Evolutionary conservation across 345 rosid species (phyloP).

Genomic region (Mallotus nudiflorus): DNA sequence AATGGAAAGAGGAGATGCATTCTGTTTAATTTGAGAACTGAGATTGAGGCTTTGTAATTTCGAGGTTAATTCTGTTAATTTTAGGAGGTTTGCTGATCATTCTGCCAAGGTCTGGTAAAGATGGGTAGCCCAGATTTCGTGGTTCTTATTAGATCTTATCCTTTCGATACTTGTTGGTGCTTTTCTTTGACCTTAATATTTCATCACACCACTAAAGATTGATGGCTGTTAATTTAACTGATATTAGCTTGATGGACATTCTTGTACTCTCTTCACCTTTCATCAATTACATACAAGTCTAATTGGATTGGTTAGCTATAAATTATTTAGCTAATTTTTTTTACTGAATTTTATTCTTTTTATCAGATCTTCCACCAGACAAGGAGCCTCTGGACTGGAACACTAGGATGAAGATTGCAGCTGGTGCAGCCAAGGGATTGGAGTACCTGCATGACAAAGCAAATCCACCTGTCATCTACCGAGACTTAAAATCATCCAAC

Average conservation of each 20-base stretch:
- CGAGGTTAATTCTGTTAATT: not conserved
- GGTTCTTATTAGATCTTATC: not conserved
- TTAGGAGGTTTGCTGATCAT: not conserved
- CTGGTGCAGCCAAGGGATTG: slow-evolving; percentile 97
- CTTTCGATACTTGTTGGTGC: not conserved
- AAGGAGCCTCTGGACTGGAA: slow-evolving; percentile 93
- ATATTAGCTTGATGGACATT: not conserved
- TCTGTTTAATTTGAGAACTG: not conserved
- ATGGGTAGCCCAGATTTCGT: not conserved
- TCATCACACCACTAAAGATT: not conserved
- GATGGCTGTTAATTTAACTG: not conserved
- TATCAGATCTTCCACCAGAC: slow-evolving; percentile 76
- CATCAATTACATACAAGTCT: no score
- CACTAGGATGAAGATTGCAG: slow-evolving; percentile 96
- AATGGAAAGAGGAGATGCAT: not conserved
- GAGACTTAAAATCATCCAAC: slow-evolving; percentile 93
- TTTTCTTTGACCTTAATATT: not conserved
- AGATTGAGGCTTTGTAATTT: not conserved
- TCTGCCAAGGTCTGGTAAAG: not conserved
- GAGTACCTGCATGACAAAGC: slow-evolving; percentile 96
- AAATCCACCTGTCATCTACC: slow-evolving; percentile 94
- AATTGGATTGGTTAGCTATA: slow-evolving; percentile 3
- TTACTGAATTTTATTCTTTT: slow-evolving; percentile 10
- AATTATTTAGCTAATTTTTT: not conserved
- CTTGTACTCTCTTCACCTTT: not conserved